Conservation (phyloP, 2,329 filamentous ascomycete genomes). For the Ampelomyces quisqualis region DNA sequence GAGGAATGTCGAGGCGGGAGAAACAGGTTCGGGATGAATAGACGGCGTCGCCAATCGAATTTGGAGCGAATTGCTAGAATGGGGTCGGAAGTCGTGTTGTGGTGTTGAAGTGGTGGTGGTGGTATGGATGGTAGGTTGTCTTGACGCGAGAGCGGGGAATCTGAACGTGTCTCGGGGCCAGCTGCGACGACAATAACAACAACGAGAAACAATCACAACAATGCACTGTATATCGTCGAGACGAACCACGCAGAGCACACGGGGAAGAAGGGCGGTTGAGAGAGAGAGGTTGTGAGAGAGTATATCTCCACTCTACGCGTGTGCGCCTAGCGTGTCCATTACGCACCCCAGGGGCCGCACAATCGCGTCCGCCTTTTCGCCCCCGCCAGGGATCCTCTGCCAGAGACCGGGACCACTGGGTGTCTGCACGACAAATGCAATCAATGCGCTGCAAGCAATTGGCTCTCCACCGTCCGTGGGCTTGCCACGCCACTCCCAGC, state of each 20-base stretch:
- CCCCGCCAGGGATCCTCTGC: slow-evolving; percentile 16
- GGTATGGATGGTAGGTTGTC: not conserved
- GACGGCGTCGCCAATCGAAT: not conserved
- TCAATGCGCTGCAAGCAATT: slow-evolving; percentile 17
- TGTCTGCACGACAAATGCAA: slow-evolving; percentile 12
- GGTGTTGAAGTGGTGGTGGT: slow-evolving; percentile 5
- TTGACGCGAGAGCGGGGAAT: slow-evolving; percentile 9
- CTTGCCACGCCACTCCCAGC: no score
- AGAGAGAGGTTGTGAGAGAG: slow-evolving; percentile 6
- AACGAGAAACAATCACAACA: slow-evolving; percentile 3
- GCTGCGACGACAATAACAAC: not conserved
- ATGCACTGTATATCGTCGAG: not conserved
- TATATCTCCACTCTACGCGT: slow-evolving; percentile 25
- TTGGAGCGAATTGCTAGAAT: slow-evolving; percentile 3
- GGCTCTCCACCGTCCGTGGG: no score
- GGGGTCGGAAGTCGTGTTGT: slow-evolving; percentile 3
- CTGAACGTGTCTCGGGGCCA: slow-evolving; percentile 13
- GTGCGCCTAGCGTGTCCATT: slow-evolving; percentile 27
- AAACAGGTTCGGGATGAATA: slow-evolving; percentile 3
- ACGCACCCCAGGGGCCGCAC: slow-evolving; percentile 13
- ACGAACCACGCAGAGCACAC: slow-evolving; percentile 1
- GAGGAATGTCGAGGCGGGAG: slow-evolving; percentile 6
- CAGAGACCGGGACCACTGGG: no score
- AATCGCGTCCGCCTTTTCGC: slow-evolving; percentile 23
- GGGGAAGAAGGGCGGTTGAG: slow-evolving; percentile 8